These are phyloP conservation scores for Bryoerythrophyllum caledonicum DNA, from an alignment of 225 moss, liverwort and hornwort genomes.

Conservation along the genomic window DNA sequence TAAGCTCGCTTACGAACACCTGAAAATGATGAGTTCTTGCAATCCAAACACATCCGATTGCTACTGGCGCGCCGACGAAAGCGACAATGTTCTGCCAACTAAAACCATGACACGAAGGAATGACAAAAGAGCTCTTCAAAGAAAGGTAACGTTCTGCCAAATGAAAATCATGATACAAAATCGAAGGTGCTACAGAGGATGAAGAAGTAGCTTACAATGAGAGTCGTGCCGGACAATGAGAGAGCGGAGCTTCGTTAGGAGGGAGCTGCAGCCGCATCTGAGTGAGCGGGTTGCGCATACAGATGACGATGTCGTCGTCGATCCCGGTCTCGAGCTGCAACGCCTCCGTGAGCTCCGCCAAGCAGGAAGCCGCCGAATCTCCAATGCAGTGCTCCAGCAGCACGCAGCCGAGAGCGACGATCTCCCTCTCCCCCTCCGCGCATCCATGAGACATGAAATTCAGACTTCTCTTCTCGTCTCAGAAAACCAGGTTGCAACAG, in stretches of 20 bases:
- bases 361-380: slow-evolving; percentile 51
- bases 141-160: too few relatives aligned
- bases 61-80: neutral
- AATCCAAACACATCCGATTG: too few relatives aligned
- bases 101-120: too few relatives aligned
- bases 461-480: too few relatives aligned
- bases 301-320: slow-evolving; percentile 51
- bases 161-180: too few relatives aligned
- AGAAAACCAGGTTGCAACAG: too few relatives aligned
- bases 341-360: slow-evolving; percentile 47
- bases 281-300: slow-evolving; percentile 48
- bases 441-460: too few relatives aligned
- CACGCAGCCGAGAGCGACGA: too few relatives aligned
- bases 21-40: neutral
- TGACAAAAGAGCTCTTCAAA: too few relatives aligned
- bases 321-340: slow-evolving; percentile 63
- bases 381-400: too few relatives aligned
- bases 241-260: slow-evolving; percentile 59
- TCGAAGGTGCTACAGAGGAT: neutral
- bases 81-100: too few relatives aligned
- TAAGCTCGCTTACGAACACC: neutral
- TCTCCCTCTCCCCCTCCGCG: too few relatives aligned
- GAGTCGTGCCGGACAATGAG: slow-evolving; percentile 46
- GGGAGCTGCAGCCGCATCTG: slow-evolving; percentile 59
- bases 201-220: slow-evolving; percentile 33